Conservation (phyloP, 441 rosid species). For the Populus hybrid region DNA sequence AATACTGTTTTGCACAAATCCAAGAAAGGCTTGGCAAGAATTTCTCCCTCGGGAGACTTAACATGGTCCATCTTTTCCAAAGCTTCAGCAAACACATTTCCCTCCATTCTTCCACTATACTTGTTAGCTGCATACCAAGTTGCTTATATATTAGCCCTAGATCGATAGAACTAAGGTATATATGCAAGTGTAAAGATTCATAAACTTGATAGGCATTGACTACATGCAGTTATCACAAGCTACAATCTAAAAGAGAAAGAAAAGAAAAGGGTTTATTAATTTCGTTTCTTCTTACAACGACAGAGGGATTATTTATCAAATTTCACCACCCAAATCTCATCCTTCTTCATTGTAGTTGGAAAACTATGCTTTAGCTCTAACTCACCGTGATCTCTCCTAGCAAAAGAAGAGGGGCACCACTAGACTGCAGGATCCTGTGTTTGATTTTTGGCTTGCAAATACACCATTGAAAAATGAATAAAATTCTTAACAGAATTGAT, state of each 20-base stretch:
- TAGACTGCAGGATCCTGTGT: neutral
- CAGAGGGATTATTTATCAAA: neutral
- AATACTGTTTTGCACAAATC: slow-evolving; percentile 75
- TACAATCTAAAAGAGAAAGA: neutral
- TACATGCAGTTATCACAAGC: neutral
- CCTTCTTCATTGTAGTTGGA: neutral
- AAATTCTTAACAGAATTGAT: neutral
- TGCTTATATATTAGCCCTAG: neutral
- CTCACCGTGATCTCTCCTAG: neutral
- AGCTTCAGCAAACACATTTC: slow-evolving; percentile 65
- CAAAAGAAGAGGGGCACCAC: neutral
- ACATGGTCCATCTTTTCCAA: slow-evolving; percentile 70
- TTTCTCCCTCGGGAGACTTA: slow-evolving; percentile 57
- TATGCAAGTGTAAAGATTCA: neutral
- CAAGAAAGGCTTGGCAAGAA: slow-evolving; percentile 75
- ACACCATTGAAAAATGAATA: neutral
- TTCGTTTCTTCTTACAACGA: neutral
- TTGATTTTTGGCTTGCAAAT: neutral
- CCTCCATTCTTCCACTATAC: slow-evolving; percentile 18
- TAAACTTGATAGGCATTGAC: neutral
- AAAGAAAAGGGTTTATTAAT: neutral
- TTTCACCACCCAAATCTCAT: neutral
- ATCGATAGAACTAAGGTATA: neutral
- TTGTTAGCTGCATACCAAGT: neutral
- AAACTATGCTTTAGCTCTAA: neutral